phyloP scores from a whole-genome alignment of 1,284 basidiomycete genomes.

The Moesziomyces sp. region DNA sequence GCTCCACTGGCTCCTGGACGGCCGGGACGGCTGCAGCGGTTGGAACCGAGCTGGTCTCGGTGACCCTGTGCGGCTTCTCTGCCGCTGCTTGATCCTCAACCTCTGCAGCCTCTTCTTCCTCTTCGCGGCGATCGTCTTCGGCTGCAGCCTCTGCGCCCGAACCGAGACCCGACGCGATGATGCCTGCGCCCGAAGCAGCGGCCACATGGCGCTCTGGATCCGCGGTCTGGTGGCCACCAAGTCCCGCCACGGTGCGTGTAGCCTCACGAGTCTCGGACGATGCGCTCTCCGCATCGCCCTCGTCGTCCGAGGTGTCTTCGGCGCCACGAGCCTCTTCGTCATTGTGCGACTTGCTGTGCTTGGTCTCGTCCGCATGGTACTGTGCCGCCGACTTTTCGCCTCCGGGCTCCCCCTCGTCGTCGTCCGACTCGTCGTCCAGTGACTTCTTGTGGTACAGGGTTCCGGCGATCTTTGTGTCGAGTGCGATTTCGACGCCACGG shows the following conservation, averaged over 20 bases:
- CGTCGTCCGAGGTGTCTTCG: neutral
- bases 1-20: neutral
- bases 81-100: conserved; percentile 6
- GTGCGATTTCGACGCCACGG: conserved; percentile 47
- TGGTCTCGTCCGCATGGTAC: conserved; percentile 14
- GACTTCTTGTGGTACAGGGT: conserved; percentile 40
- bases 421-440: conserved; percentile 27
- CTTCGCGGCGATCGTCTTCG: conserved; percentile 17
- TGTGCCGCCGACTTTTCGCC: conserved; percentile 25
- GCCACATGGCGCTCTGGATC: conserved; percentile 12
- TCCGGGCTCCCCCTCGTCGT: conserved; percentile 20
- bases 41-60: neutral
- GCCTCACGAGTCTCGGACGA: conserved; percentile 3
- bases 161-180: conserved; percentile 25
- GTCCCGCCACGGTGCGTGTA: conserved; percentile 15
- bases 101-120: conserved; percentile 23
- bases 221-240: conserved; percentile 19
- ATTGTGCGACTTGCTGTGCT: conserved; percentile 4
- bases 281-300: neutral
- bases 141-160: conserved; percentile 21
- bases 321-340: conserved; percentile 21
- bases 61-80: neutral
- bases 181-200: conserved; percentile 13
- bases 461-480: conserved; percentile 59
- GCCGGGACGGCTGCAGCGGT: neutral